These are phyloP conservation scores for Trichosporon ovoides DNA, from an alignment of 1,284 basidiomycete genomes.

Conservation along the genomic window DNA sequence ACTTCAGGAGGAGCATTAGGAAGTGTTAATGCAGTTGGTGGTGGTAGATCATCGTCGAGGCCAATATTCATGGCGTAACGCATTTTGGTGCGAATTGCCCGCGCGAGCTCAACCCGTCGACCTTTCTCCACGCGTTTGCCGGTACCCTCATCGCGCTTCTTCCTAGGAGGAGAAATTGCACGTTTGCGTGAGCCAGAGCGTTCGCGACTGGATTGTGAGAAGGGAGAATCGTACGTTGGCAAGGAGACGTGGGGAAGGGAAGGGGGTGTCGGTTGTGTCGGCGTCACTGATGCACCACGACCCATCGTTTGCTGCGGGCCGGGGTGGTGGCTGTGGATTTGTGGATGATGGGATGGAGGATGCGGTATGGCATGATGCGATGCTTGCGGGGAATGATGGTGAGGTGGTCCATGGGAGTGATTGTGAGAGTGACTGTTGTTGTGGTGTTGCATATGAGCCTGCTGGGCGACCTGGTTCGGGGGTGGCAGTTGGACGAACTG, in stretches of 20 bases:
- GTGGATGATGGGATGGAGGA: conserved; percentile 1
- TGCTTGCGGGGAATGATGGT: background rate
- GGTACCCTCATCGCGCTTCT: conserved; percentile 15
- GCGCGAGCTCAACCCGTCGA: conserved; percentile 17
- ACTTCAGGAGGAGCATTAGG: conserved; percentile 3
- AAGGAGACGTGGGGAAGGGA: background rate
- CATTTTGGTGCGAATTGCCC: conserved; percentile 25
- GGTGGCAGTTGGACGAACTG: conserved; percentile 1
- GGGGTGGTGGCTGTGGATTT: background rate
- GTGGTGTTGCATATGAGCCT: conserved; percentile 8
- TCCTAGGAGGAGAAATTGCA: background rate
- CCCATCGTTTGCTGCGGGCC: background rate
- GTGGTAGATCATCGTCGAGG: conserved; percentile 18
- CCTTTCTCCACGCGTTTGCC: conserved; percentile 21
- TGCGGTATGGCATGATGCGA: background rate
- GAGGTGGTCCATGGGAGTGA: background rate
- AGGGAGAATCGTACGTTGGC: background rate
- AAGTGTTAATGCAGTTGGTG: conserved; percentile 10
- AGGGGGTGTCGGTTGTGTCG: background rate
- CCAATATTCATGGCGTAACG: conserved; percentile 23
- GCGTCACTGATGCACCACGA: background rate
- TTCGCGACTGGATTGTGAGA: background rate
- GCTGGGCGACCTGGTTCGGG: background rate
- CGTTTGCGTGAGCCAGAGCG: conserved; percentile 8
- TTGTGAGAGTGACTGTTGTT: background rate